A percentile compares a stretch with the other conserved stretches of the same genome.
Conservation (phyloP, 2,329 filamentous ascomycete species). For the Aspergillus pseudonomiae region DNA sequence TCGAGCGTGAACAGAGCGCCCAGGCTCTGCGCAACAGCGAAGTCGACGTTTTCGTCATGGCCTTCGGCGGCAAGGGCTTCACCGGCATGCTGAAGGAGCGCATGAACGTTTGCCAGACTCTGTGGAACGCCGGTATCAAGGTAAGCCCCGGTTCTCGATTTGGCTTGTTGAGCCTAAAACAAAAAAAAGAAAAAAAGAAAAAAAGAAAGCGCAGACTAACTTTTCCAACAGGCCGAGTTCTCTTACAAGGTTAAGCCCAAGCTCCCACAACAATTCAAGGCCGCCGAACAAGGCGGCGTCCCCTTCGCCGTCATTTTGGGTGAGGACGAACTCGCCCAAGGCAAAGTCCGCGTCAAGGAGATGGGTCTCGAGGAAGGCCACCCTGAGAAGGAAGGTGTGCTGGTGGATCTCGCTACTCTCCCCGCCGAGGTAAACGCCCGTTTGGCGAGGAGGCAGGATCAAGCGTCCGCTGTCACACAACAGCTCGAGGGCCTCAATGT, state of each 20-base stretch:
- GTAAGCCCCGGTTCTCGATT: slow-evolving; percentile 40
- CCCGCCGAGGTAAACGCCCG: slow-evolving; percentile 28
- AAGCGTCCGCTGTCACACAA: slow-evolving; percentile 20
- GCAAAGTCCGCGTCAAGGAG: slow-evolving; percentile 87
- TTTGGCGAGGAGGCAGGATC: slow-evolving; percentile 27
- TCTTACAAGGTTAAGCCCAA: slow-evolving; percentile 89
- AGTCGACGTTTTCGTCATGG: slow-evolving; percentile 93
- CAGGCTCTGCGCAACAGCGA: slow-evolving; percentile 67
- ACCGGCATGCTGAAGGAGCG: slow-evolving; percentile 79
- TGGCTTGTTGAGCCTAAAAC: neutral
- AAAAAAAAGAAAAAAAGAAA: too few species aligned
- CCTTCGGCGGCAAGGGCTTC: slow-evolving; percentile 85
- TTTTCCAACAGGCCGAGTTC: slow-evolving; percentile 69
- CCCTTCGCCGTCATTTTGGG: slow-evolving; percentile 89
- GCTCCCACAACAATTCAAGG: slow-evolving; percentile 86
- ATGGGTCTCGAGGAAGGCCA: slow-evolving; percentile 78
- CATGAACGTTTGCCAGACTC: slow-evolving; percentile 72
- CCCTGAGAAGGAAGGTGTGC: slow-evolving; percentile 84
- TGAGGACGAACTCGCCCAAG: slow-evolving; percentile 81
- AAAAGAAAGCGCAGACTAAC: slow-evolving; percentile 23
- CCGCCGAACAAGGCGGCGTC: slow-evolving; percentile 75
- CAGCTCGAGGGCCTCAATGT: slow-evolving; percentile 29
- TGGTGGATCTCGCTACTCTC: slow-evolving; percentile 61
- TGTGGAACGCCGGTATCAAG: slow-evolving; percentile 90
- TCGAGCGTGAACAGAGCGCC: slow-evolving; percentile 62